Conservation (phyloP, 257 asterid genomes). For the Solanum boliviense region DNA sequence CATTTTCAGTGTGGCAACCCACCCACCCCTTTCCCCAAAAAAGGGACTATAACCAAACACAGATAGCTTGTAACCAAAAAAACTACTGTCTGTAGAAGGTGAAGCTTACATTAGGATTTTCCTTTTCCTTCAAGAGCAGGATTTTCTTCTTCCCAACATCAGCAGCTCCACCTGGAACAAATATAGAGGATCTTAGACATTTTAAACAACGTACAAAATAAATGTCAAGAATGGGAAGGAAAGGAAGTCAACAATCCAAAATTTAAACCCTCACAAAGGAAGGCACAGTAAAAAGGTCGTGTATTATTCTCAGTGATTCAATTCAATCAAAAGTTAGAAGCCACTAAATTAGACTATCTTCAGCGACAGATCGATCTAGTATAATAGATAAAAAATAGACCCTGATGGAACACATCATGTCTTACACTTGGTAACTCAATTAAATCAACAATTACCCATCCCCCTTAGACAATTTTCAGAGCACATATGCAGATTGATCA, state of each 20-base stretch:
- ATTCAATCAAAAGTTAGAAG: neutral
- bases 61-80: neutral
- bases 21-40: neutral
- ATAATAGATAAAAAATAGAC: neutral
- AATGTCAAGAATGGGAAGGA: neutral
- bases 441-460: neutral
- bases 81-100: neutral
- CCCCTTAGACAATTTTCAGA: neutral
- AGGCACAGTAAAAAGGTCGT: neutral
- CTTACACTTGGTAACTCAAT: neutral
- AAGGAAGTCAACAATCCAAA: neutral
- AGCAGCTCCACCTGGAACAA: constrained; percentile 31
- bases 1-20: neutral
- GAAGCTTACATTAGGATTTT: constrained; percentile 51
- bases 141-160: constrained; percentile 67
- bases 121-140: constrained; percentile 76
- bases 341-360: neutral
- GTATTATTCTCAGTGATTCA: neutral
- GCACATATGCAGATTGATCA: neutral
- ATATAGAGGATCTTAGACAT: constrained; percentile 1
- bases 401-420: neutral
- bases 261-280: neutral
- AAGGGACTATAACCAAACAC: neutral
- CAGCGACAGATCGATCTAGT: neutral
- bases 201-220: neutral